Conservation (phyloP, 129 eudicot species). For the Solidago caesia region DNA sequence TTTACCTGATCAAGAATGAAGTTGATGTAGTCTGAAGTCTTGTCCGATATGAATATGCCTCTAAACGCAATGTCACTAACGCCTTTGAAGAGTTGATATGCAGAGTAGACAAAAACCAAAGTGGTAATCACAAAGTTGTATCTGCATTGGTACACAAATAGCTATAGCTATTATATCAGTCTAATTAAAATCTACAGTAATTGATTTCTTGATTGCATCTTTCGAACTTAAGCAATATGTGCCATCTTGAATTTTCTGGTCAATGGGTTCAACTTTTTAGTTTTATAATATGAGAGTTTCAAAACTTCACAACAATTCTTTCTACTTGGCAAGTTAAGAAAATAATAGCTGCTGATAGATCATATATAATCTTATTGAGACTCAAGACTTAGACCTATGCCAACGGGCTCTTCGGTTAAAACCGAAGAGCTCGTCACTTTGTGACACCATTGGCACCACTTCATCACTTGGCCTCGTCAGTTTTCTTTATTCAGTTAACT, state of each 20-base stretch:
- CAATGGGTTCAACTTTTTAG: constrained; percentile 1
- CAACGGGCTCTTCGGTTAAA: too few relatives aligned
- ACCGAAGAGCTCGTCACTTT: too few relatives aligned
- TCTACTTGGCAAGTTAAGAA: neutral
- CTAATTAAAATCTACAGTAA: neutral
- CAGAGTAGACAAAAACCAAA: constrained; percentile 42
- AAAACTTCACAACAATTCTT: neutral
- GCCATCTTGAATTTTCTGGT: constrained; percentile 17
- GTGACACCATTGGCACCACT: too few relatives aligned
- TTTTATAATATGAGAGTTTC: neutral
- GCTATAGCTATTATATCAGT: neutral
- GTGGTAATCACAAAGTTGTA: constrained; percentile 44
- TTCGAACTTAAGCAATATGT: neutral
- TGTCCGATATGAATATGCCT: constrained; percentile 51
- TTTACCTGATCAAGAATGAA: constrained; percentile 66
- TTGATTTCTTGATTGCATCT: neutral
- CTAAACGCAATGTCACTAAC: constrained; percentile 44
- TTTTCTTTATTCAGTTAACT: too few relatives aligned
- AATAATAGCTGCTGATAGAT: neutral
- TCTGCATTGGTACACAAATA: constrained; percentile 27
- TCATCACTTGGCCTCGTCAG: too few relatives aligned
- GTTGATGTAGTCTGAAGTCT: constrained; percentile 51
- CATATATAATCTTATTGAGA: neutral
- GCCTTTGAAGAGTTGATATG: constrained; percentile 59
- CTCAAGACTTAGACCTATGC: neutral